phyloP scores from a whole-genome alignment of 2,329 filamentous ascomycete genomes.

The Ceratocystis smalleyi region DNA sequence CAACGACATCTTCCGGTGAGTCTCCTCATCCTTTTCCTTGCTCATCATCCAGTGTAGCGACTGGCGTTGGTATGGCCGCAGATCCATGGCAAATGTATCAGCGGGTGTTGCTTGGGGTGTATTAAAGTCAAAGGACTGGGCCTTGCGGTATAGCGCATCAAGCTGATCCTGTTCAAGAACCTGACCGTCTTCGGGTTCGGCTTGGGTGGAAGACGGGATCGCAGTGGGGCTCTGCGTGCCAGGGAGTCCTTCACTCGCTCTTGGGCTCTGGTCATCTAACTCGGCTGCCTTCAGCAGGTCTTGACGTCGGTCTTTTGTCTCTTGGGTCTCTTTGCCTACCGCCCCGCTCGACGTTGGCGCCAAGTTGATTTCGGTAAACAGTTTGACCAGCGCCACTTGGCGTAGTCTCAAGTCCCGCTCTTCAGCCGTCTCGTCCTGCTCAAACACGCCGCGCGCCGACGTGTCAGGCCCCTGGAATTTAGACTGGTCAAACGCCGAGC shows the following conservation, averaged over 20 bases:
- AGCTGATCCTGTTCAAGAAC: conserved; percentile 93
- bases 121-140: conserved; percentile 88
- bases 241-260: conserved; percentile 24
- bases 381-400: conserved; percentile 72
- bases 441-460: conserved; percentile 48
- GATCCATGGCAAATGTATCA: conserved; percentile 61
- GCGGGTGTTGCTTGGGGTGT: conserved; percentile 77
- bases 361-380: conserved; percentile 80
- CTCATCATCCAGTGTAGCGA: conserved; percentile 91
- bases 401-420: conserved; percentile 71
- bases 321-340: conserved; percentile 28
- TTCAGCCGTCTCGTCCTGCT: conserved; percentile 70
- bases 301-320: conserved; percentile 59
- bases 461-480: conserved; percentile 8
- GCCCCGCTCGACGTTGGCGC: conserved; percentile 60
- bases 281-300: conserved; percentile 78
- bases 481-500: conserved; percentile 39
- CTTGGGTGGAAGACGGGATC: neutral
- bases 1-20: conserved; percentile 64
- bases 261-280: conserved; percentile 49
- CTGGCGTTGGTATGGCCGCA: conserved; percentile 90
- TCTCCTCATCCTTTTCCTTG: conserved; percentile 70
- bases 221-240: neutral
- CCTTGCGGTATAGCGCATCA: conserved; percentile 85
- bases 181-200: conserved; percentile 47